Evolutionary conservation across 2,329 filamentous ascomycete species (phyloP), one percentile per base, ranked within the genome.

Genomic region (Fusarium hainanense): DNA sequence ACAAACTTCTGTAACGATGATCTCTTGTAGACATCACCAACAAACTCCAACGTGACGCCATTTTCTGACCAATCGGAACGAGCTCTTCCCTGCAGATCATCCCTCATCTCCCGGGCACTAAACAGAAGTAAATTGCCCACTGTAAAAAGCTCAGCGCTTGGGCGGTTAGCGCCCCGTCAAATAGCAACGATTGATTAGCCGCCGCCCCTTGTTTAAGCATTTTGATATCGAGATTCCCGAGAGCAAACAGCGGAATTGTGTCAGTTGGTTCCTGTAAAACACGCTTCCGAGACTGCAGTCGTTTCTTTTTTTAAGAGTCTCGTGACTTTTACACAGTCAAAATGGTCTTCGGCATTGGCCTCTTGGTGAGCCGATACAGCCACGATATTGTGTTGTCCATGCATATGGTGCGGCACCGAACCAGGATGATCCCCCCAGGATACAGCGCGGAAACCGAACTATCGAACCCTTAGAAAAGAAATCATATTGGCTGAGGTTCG

Each of bases 11-110:
- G 8, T 21, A 37, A 12, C 5, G 16, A 21, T 27, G 34, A 52
- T 52, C 34, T 18, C n/a, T 52, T 21, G 34, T 28, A 41, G 9
- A 54, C 12, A 67, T 63, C 62, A 58, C 56, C 52, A 67, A 63
- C 62, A 55, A n/a, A n/a, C 48, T 50, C 30, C 5, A 20, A 30
- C 7, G 34, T 42, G 48, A 32, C 2, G 40, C 41, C 34, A 41
- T 21, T n/a, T 42, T 20, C 18, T 37, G 23, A 5, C 66, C 62
- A 69, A 70, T 69, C 62, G 54, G 44, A 68, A 41, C 21, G 5
- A 40, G 25, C 28, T 16, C 21, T 27, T 23, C 49, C 62, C 63
- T 70, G 62, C 41, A 68, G 52, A 68, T 70, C 66, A 40, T 66
- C 14, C 25, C 37, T 20, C 50, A 55, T 40, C 49, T 66, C 41